These are phyloP conservation scores for Anthostomella pinea DNA, from an alignment of 2,329 filamentous ascomycete species.

Conservation along the genomic window DNA sequence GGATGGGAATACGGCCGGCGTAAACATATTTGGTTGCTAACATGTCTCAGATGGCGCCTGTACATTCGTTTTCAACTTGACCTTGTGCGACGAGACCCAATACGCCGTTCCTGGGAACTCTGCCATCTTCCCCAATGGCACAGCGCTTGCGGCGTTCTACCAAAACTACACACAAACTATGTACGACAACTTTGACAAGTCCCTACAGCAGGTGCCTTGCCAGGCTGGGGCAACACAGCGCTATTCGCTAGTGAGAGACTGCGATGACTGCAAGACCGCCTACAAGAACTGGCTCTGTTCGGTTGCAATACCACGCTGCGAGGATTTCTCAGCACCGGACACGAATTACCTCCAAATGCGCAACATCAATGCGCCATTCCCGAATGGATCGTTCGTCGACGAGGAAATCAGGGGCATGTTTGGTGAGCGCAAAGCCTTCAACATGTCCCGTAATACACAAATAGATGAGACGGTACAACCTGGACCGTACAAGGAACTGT, in stretches of 20 bases:
- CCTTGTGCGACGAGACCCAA: conserved; percentile 83
- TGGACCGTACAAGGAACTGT: conserved; percentile 89
- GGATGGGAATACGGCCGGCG: too few species aligned
- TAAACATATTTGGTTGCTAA: too few species aligned
- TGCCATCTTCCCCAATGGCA: conserved; percentile 55
- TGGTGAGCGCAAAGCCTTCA: conserved; percentile 40
- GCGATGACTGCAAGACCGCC: conserved; percentile 70
- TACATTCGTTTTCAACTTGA: conserved; percentile 79
- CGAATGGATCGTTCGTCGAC: conserved; percentile 61
- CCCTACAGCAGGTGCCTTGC: conserved; percentile 81
- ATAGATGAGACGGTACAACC: conserved; percentile 73
- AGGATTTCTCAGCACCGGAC: conserved; percentile 65
- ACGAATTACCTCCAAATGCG: conserved; percentile 59
- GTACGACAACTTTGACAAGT: conserved; percentile 77
- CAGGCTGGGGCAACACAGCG: conserved; percentile 68
- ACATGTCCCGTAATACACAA: conserved; percentile 62
- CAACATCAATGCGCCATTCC: conserved; percentile 68
- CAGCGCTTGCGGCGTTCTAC: conserved; percentile 68
- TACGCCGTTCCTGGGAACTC: conserved; percentile 88
- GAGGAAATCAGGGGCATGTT: conserved; percentile 28
- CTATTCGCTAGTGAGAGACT: conserved; percentile 79
- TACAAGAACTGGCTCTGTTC: conserved; percentile 97
- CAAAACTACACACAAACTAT: conserved; percentile 68
- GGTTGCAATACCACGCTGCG: conserved; percentile 87
- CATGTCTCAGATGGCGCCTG: conserved; percentile 46